Evolutionary conservation across 2,329 filamentous ascomycete species (phyloP).

Genomic region (Xylaria sp.): DNA sequence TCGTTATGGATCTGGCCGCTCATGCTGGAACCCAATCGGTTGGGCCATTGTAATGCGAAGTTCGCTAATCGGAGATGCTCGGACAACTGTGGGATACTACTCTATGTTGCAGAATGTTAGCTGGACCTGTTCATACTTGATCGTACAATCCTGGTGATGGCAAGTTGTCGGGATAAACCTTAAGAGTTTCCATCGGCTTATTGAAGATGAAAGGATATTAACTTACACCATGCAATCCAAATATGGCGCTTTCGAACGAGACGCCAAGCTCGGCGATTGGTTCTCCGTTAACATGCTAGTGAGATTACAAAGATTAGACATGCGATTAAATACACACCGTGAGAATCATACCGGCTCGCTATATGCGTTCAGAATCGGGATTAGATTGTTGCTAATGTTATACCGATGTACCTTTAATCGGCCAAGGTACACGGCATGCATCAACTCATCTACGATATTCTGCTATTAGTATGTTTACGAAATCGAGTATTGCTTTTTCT

Average conservation of each 20-base stretch:
- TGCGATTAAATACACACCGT: neutral
- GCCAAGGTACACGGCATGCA: neutral
- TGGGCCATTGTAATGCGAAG: neutral
- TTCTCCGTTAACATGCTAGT: conserved; percentile 7
- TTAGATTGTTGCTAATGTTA: too few relatives aligned
- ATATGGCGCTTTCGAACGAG: conserved; percentile 1
- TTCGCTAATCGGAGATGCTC: too few relatives aligned
- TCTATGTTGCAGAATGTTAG: neutral
- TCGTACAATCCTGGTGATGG: too few relatives aligned
- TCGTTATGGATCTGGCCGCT: neutral
- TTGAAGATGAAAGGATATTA: neutral
- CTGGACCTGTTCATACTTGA: neutral
- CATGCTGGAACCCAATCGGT: too few relatives aligned
- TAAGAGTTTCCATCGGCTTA: too few relatives aligned
- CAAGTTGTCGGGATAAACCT: too few relatives aligned
- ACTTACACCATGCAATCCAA: conserved; percentile 10
- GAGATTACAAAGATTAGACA: too few relatives aligned
- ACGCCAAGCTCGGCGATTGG: conserved; percentile 5
- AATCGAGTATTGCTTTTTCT: neutral
- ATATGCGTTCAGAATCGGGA: neutral
- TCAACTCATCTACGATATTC: neutral
- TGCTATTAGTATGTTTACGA: neutral
- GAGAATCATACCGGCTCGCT: conserved; percentile 1
- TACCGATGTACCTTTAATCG: neutral
- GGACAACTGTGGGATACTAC: neutral